Evolutionary conservation across 2,329 filamentous ascomycete species (phyloP).

Genomic region (Pseudogymnoascus sp.): DNA sequence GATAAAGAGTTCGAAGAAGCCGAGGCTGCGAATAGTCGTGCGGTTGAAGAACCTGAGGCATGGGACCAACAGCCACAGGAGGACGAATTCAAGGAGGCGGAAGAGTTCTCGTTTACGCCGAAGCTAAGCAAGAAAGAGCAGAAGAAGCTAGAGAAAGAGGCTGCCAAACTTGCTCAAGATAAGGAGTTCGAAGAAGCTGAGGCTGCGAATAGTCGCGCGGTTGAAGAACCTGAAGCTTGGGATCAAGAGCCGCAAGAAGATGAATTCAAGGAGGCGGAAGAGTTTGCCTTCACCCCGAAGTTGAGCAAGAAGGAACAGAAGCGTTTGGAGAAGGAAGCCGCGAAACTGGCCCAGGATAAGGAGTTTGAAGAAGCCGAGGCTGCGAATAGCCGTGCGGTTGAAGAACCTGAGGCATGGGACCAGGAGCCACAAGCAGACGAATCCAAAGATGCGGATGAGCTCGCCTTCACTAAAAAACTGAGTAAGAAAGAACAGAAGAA

Average conservation of each 20-base stretch:
- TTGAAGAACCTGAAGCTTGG: neutral
- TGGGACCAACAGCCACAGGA: neutral
- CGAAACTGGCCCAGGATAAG: neutral
- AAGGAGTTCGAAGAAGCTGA: neutral
- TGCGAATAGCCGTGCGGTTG: neutral
- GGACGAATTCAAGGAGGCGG: slow-evolving; percentile 3
- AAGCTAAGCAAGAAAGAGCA: slow-evolving; percentile 1
- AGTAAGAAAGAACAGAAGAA: slow-evolving; percentile 13
- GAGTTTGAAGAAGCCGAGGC: neutral
- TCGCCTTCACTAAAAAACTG: slow-evolving; percentile 7
- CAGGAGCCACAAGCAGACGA: neutral
- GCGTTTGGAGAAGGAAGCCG: neutral
- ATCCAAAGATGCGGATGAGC: slow-evolving; percentile 17
- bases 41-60: neutral
- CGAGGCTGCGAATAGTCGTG: neutral
- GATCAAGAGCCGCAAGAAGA: neutral
- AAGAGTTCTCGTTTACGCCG: slow-evolving; percentile 16
- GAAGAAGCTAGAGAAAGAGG: slow-evolving; percentile 33
- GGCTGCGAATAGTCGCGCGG: neutral
- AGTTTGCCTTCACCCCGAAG: slow-evolving; percentile 11
- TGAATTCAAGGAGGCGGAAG: slow-evolving; percentile 13
- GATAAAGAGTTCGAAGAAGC: neutral
- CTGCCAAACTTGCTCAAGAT: neutral
- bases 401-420: neutral
- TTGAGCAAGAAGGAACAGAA: neutral